Conservation (phyloP, 2,329 filamentous ascomycete species). For the Dactylellina sp. region DNA sequence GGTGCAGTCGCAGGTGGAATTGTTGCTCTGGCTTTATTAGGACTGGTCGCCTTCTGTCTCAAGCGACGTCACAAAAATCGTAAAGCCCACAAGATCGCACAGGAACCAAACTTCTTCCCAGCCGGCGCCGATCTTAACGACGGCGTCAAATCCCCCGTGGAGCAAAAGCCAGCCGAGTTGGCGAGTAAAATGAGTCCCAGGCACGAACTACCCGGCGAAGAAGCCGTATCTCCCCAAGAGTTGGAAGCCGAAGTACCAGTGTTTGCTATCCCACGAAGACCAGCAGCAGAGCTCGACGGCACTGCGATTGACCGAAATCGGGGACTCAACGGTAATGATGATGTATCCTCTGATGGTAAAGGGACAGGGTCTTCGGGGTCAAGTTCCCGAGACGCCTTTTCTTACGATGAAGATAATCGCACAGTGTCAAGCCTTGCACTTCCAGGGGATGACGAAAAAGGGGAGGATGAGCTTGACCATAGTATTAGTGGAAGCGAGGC, state of each 20-base stretch:
- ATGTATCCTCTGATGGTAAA: conserved; percentile 1
- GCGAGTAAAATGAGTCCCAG: conserved; percentile 8
- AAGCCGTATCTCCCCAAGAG: conserved; percentile 8
- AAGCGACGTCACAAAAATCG: conserved; percentile 6
- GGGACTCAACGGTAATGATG: not conserved
- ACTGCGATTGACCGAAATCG: not conserved
- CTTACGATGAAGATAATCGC: not conserved
- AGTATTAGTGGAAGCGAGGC: not conserved
- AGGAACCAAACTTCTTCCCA: conserved; percentile 15
- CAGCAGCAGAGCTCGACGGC: conserved; percentile 13
- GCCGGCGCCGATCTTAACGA: conserved; percentile 14
- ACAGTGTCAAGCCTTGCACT: not conserved
- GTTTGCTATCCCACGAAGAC: not conserved
- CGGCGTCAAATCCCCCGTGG: not conserved
- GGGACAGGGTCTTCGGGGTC: not conserved
- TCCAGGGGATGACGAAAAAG: not conserved
- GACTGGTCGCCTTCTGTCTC: not conserved
- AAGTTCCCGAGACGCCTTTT: not conserved
- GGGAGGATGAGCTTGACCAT: not conserved
- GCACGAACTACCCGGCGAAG: conserved; percentile 11
- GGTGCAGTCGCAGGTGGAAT: conserved; percentile 25
- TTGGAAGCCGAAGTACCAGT: conserved; percentile 18
- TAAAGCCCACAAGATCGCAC: conserved; percentile 13
- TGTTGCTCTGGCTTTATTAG: conserved; percentile 1
- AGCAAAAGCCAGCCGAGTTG: conserved; percentile 18